Percentiles rank a stretch among this genome's conserved stretches.
These are phyloP conservation scores for Aspergillus jensenii DNA, from an alignment of 2,329 filamentous ascomycete species.

Conservation along the genomic window DNA sequence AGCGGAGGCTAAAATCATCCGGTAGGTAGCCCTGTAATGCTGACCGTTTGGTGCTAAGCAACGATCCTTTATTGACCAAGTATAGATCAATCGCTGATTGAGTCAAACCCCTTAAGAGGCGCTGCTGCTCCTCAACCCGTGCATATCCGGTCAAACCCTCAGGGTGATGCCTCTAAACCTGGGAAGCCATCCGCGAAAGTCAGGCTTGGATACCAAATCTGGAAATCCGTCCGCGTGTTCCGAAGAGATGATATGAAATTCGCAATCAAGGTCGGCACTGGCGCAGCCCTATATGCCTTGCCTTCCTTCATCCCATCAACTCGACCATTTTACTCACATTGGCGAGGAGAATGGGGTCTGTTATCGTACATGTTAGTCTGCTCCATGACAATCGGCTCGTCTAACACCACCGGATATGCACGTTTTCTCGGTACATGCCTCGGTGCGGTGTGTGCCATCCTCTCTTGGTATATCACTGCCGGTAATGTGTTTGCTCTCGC, in stretches of 20 bases:
- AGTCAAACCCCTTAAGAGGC: constrained; percentile 6
- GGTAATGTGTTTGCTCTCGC: constrained; percentile 75
- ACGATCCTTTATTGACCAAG: constrained; percentile 2
- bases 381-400: constrained; percentile 94
- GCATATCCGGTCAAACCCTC: not conserved
- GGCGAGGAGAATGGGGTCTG: constrained; percentile 95
- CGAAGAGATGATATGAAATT: constrained; percentile 70
- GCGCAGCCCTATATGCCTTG: constrained; percentile 83
- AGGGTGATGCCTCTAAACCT: not conserved
- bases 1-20: constrained; percentile 22
- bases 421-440: constrained; percentile 84
- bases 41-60: not conserved
- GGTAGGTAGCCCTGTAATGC: not conserved
- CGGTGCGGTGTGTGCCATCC: constrained; percentile 71
- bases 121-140: constrained; percentile 1
- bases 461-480: constrained; percentile 74
- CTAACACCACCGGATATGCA: constrained; percentile 86
- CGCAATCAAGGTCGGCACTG: constrained; percentile 88
- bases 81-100: constrained; percentile 14
- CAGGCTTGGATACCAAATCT: constrained; percentile 50
- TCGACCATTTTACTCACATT: constrained; percentile 76
- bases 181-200: constrained; percentile 20
- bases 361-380: constrained; percentile 98
- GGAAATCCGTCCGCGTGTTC: constrained; percentile 57
- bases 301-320: constrained; percentile 81